Base-by-base conservation (phyloP, 345 rosid species). In the Citrus trifoliata region DNA sequence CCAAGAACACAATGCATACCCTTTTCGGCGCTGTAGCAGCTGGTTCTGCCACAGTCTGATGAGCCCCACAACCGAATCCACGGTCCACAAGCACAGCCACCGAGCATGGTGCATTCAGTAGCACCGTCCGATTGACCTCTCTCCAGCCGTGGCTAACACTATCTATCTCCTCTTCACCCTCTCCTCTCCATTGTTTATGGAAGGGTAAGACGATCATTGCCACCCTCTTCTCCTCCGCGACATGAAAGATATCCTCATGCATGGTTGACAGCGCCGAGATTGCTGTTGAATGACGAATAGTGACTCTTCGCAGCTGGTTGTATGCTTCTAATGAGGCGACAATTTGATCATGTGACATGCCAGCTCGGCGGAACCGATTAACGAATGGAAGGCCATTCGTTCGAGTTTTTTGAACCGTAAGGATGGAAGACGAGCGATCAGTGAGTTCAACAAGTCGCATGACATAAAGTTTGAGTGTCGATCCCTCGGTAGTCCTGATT, bases 221-320 rank as follows among this genome's bases (percentile, higher is more conserved):
- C 19, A 82, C 88, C 71, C 85, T 48, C 71, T 81, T 85, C 4
- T 58, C 56, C 53, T 83, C 79, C 0, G 89, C 88, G 12, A 85
- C 76, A 7, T 82, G 83, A 75, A 80, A 83, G 16, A 88, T 82
- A 46, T 86, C 88, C 78, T 85, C 89, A 7, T 86, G 87, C 87
- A 83, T 88, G 1, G 82, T 74, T 1, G 87, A 46, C 71, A 88
- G 40, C 1, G 79, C 48, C 0, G 88, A 86, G 59, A 86, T 73
- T 14, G 86, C 83, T 0, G 86, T 85, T 1, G 78, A 67, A 53
- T 78, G 82, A 2, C 80, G 82, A 16, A 84, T 53, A 21, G 40
- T 25, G 37, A 86, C 64, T 19, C 73, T 63, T 58, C 76, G 42
- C 0, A 75, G 62, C 7, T 81, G 84, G 28, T 64, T 27, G 10